These are phyloP conservation scores for Allomyces javanicus DNA, from an alignment of 192 early-diverging fungal species.

Conservation along the genomic window DNA sequence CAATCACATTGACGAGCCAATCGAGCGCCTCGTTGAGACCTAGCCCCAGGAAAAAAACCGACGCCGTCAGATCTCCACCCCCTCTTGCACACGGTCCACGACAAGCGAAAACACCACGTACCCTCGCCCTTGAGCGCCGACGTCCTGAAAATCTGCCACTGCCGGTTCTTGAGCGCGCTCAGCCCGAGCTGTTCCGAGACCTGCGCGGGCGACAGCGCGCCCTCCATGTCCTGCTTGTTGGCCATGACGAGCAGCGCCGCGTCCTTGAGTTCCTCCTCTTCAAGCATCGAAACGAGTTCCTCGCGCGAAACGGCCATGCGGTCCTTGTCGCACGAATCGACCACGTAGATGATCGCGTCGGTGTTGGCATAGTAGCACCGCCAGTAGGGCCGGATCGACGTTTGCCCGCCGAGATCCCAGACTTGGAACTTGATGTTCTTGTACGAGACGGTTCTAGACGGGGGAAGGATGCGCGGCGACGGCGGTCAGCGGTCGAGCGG, in stretches of 20 bases:
- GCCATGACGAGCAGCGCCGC: constrained; percentile 83
- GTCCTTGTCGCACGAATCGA: constrained; percentile 81
- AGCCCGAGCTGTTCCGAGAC: constrained; percentile 71
- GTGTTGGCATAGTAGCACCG: constrained; percentile 98
- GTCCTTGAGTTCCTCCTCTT: constrained; percentile 82
- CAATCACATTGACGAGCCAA: constrained; percentile 23
- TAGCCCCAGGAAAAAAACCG: background rate
- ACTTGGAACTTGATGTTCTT: constrained; percentile 99
- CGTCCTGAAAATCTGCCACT: constrained; percentile 88
- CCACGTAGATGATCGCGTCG: constrained; percentile 96
- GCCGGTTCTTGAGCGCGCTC: constrained; percentile 62
- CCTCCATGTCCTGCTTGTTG: constrained; percentile 95
- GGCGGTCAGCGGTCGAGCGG: too few relatives aligned
- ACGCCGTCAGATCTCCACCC: constrained; percentile 15
- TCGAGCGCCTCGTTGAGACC: background rate
- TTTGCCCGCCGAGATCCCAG: constrained; percentile 89
- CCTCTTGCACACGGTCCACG: constrained; percentile 84
- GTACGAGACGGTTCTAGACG: constrained; percentile 76
- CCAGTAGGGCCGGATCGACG: constrained; percentile 86
- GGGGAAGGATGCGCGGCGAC: too few relatives aligned
- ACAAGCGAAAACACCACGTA: constrained; percentile 9
- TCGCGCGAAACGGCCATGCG: constrained; percentile 70
- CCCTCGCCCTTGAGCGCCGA: constrained; percentile 89
- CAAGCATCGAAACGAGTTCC: constrained; percentile 81
- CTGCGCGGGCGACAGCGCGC: constrained; percentile 75